A percentile compares a stretch with the other conserved stretches of the same genome.
Evolutionary conservation across 2,329 filamentous ascomycete genomes (phyloP).

Genomic region (Ceratocystis huliohia): DNA sequence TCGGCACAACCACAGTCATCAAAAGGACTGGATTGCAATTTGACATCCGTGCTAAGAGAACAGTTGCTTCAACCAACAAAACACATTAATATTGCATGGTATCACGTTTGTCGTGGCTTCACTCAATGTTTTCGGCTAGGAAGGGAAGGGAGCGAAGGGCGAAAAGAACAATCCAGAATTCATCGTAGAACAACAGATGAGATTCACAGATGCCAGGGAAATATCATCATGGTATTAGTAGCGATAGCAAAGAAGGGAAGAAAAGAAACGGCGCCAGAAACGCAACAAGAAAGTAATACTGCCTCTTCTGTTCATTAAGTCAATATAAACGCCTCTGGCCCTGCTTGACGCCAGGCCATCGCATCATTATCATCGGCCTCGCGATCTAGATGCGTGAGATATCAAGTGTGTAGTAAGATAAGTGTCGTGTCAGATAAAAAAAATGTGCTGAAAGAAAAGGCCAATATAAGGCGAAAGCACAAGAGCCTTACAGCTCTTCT

Average conservation of each 20-base stretch:
- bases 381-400: conserved; percentile 2
- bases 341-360: conserved; percentile 7
- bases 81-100: background rate
- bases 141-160: background rate
- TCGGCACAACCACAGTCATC: conserved; percentile 94
- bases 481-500: conserved; percentile 18
- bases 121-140: background rate
- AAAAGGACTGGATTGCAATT: conserved; percentile 82
- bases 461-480: conserved; percentile 15
- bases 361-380: background rate
- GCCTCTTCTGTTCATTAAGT: too few species aligned
- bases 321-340: background rate
- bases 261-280: background rate
- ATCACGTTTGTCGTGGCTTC: background rate
- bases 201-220: background rate
- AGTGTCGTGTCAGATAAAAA: conserved; percentile 9
- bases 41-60: conserved; percentile 84
- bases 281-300: background rate
- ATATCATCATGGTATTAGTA: conserved; percentile 22
- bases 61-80: conserved; percentile 14
- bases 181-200: too few species aligned
- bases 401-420: conserved; percentile 11
- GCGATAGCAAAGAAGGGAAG: background rate
- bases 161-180: too few species aligned
- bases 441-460: background rate